Percentiles rank a stretch among this genome's conserved stretches.
phyloP scores from a whole-genome alignment of 768 basidiomycete species.

The Holtermanniella nyarrowii region DNA sequence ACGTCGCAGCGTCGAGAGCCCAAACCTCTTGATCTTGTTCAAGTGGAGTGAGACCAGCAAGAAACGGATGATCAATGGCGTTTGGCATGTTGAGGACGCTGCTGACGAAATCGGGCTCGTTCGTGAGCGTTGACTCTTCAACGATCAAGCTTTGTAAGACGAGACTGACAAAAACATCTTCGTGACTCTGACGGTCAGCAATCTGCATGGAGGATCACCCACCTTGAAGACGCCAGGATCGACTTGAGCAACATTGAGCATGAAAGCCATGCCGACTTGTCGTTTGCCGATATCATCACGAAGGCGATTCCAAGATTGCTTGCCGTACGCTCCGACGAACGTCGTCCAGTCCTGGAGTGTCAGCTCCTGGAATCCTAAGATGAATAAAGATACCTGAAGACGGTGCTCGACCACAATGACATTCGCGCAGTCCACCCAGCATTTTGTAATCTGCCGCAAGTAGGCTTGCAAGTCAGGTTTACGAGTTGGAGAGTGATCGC shows the following conservation, averaged over 20 bases:
- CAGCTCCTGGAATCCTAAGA: background rate
- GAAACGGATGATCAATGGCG: conserved; percentile 46
- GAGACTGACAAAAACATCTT: conserved; percentile 50
- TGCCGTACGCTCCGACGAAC: conserved; percentile 49
- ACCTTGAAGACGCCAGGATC: conserved; percentile 57
- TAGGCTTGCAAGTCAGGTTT: conserved; percentile 35
- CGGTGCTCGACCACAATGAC: conserved; percentile 51
- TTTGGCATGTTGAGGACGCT: conserved; percentile 52
- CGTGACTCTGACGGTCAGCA: conserved; percentile 42
- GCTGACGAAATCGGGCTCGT: conserved; percentile 54
- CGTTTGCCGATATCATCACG: conserved; percentile 49
- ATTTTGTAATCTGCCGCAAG: conserved; percentile 54
- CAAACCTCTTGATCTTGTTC: conserved; percentile 8
- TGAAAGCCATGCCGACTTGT: conserved; percentile 56
- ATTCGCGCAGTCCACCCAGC: conserved; percentile 63
- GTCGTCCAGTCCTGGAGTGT: conserved; percentile 52
- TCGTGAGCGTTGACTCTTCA: conserved; percentile 40
- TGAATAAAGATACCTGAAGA: conserved; percentile 41
- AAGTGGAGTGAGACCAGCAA: conserved; percentile 11
- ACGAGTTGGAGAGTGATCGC: conserved; percentile 13
- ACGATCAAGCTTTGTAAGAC: conserved; percentile 51
- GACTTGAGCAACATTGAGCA: conserved; percentile 43
- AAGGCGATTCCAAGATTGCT: conserved; percentile 52
- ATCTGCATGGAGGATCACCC: conserved; percentile 20
- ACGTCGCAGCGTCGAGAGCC: conserved; percentile 26